Percentiles rank a stretch among this genome's conserved stretches.
phyloP scores from a whole-genome alignment of 371 early-diverging fungal species.

The Rhizopus sp. region DNA sequence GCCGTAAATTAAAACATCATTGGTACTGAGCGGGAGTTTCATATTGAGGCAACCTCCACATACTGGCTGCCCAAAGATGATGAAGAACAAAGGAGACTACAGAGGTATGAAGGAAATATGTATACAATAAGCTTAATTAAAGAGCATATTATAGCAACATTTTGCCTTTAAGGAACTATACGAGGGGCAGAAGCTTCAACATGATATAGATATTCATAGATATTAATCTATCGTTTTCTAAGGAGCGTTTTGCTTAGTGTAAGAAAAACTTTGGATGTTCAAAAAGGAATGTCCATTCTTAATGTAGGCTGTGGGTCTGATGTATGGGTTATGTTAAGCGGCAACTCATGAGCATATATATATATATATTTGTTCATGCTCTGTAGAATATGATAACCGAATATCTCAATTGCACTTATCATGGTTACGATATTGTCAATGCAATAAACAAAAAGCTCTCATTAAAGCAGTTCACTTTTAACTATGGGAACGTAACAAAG shows the following conservation, averaged over 20 bases:
- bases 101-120: conserved; percentile 12
- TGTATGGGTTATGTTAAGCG: conserved; percentile 52
- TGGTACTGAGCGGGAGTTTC: conserved; percentile 12
- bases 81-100: conserved; percentile 28
- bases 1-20: background rate
- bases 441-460: conserved; percentile 9
- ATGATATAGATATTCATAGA: background rate
- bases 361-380: background rate
- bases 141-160: conserved; percentile 32
- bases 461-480: conserved; percentile 11
- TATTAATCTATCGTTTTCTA: background rate
- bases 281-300: conserved; percentile 27
- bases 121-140: background rate
- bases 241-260: conserved; percentile 4
- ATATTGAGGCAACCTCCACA: conserved; percentile 19
- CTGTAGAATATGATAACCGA: conserved; percentile 18
- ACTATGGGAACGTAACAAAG: conserved; percentile 20
- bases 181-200: conserved; percentile 19
- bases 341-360: background rate
- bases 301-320: conserved; percentile 61
- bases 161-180: conserved; percentile 28
- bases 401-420: conserved; percentile 14
- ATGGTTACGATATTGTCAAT: conserved; percentile 22
- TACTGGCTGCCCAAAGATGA: conserved; percentile 35
- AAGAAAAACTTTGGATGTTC: background rate